phyloP scores from a whole-genome alignment of 148 eudicot species.

The Rhododendron simsii region DNA sequence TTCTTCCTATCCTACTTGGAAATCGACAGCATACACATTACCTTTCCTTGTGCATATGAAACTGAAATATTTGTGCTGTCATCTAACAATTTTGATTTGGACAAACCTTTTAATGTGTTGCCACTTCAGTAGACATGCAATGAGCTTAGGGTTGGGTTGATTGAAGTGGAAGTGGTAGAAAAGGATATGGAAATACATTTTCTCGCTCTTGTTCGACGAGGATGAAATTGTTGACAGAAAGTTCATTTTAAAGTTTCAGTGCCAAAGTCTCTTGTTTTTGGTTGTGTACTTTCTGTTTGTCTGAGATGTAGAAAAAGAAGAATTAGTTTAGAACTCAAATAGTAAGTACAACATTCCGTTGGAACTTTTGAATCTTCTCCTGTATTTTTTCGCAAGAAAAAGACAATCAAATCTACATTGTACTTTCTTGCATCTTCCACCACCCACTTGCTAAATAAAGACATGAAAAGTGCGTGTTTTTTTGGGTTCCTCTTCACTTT shows the following conservation, averaged over 20 bases:
- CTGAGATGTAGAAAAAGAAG: background rate
- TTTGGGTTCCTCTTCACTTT: background rate
- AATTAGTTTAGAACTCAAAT: background rate
- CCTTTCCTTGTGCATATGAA: background rate
- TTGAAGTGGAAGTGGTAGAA: background rate
- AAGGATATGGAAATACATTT: background rate
- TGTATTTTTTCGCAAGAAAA: background rate
- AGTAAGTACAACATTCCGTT: background rate
- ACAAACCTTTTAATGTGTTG: background rate
- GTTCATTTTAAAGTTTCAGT: background rate
- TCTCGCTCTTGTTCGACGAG: background rate
- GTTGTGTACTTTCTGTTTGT: background rate
- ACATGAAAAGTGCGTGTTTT: background rate
- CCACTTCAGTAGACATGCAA: background rate
- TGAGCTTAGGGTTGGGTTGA: background rate
- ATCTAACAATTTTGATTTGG: background rate
- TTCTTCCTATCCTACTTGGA: background rate
- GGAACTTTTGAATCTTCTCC: background rate
- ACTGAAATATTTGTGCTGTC: background rate
- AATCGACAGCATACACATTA: background rate
- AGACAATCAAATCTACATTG: background rate
- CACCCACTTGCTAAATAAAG: background rate
- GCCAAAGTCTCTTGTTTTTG: background rate
- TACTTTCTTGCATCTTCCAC: background rate
- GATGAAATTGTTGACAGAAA: background rate